A percentile compares a stretch with the other conserved stretches of the same genome.
phyloP scores from a whole-genome alignment of 441 rosid genomes.

The Gossypium davidsonii region DNA sequence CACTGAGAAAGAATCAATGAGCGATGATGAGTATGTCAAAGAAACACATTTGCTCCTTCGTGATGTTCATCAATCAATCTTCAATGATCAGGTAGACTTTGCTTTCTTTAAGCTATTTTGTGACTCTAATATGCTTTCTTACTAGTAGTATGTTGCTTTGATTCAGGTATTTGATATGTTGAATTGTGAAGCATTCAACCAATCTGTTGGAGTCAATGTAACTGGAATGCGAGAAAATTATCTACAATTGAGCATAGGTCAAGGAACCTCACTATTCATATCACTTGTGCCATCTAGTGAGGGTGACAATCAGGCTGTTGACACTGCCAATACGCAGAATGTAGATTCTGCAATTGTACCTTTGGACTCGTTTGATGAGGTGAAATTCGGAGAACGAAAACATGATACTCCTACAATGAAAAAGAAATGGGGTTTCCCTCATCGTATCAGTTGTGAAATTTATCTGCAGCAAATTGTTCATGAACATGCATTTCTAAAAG shows the following conservation, averaged over 20 bases:
- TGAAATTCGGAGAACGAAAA: constrained; percentile 34
- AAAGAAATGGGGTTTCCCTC: constrained; percentile 47
- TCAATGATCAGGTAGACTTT: constrained; percentile 65
- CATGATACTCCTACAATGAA: constrained; percentile 30
- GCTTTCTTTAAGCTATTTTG: constrained; percentile 5
- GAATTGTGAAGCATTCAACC: constrained; percentile 70
- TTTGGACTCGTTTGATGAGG: constrained; percentile 41
- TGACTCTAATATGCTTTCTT: constrained; percentile 10
- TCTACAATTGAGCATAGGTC: constrained; percentile 63
- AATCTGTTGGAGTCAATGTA: constrained; percentile 65
- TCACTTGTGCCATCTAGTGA: constrained; percentile 50
- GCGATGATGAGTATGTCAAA: constrained; percentile 61
- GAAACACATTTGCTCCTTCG: constrained; percentile 62
- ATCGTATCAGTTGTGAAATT: constrained; percentile 56
- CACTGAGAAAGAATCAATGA: constrained; percentile 33
- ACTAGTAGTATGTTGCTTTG: constrained; percentile 8
- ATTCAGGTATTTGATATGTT: constrained; percentile 78
- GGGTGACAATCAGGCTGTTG: constrained; percentile 36
- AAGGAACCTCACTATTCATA: constrained; percentile 63
- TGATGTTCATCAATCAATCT: constrained; percentile 72
- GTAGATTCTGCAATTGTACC: constrained; percentile 33
- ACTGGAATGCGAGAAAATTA: constrained; percentile 79
- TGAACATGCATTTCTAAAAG: constrained; percentile 48
- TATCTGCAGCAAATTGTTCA: constrained; percentile 78
- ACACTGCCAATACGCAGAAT: constrained; percentile 21